These are phyloP conservation scores for Gliomastix tumulicola DNA, from an alignment of 2,329 filamentous ascomycete species.

Conservation along the genomic window DNA sequence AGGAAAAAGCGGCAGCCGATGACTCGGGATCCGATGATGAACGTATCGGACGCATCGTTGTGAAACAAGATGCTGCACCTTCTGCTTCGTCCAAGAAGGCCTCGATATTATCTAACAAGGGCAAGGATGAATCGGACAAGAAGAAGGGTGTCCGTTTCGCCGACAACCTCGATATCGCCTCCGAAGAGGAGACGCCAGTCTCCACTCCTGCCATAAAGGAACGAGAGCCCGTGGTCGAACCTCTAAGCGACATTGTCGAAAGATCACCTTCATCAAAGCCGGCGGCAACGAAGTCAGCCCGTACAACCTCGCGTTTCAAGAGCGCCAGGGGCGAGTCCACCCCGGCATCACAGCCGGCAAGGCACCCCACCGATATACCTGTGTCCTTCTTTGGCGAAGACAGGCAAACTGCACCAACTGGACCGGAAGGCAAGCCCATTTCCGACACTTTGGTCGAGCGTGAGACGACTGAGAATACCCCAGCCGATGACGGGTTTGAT, in stretches of 20 bases:
- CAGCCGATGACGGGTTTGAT: conserved; percentile 56
- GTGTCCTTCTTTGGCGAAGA: conserved; percentile 28
- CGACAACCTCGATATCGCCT: conserved; percentile 63
- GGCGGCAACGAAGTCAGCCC: conserved; percentile 9
- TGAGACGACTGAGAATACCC: conserved; percentile 18
- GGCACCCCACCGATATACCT: conserved; percentile 37
- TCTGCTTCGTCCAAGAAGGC: conserved; percentile 8
- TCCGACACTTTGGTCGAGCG: conserved; percentile 54
- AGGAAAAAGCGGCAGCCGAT: conserved; percentile 23
- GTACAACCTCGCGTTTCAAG: conserved; percentile 46
- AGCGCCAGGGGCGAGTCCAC: conserved; percentile 21
- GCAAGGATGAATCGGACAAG: conserved; percentile 9
- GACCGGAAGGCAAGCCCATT: conserved; percentile 47
- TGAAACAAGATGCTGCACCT: conserved; percentile 23
- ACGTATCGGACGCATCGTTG: conserved; percentile 49
- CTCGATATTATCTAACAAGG: conserved; percentile 12
- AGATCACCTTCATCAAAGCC: conserved; percentile 23
- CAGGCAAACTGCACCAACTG: conserved; percentile 32
- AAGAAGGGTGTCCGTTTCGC: conserved; percentile 81
- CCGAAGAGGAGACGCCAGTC: conserved; percentile 14
- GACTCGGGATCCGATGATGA: conserved; percentile 29
- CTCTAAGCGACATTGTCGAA: conserved; percentile 44
- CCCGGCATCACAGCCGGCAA: conserved; percentile 14
- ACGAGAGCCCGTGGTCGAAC: conserved; percentile 30
- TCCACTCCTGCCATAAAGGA: conserved; percentile 11